These are phyloP conservation scores for Cubamyces sp. DNA, from an alignment of 768 basidiomycete species.

Conservation along the genomic window DNA sequence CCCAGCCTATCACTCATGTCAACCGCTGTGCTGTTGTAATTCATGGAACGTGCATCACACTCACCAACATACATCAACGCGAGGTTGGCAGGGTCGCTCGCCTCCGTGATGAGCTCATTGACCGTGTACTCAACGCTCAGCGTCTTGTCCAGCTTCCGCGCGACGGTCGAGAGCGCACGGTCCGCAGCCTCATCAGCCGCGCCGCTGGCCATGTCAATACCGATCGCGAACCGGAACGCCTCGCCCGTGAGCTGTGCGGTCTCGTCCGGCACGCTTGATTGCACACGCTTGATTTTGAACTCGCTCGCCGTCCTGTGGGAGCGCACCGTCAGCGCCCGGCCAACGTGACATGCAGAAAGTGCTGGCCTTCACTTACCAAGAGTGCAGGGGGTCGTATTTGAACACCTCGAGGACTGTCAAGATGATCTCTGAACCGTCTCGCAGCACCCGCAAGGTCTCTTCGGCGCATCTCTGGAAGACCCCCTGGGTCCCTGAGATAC, in stretches of 20 bases:
- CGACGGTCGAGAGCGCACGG: slow-evolving; percentile 79
- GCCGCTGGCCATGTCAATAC: slow-evolving; percentile 65
- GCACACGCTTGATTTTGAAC: slow-evolving; percentile 68
- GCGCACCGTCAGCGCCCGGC: background rate
- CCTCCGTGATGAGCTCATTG: slow-evolving; percentile 89
- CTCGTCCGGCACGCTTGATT: slow-evolving; percentile 38
- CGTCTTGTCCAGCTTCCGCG: slow-evolving; percentile 79
- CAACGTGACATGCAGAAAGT: background rate
- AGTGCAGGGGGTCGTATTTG: slow-evolving; percentile 93
- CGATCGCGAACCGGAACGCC: slow-evolving; percentile 46
- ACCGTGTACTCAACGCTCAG: slow-evolving; percentile 93
- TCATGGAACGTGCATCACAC: slow-evolving; percentile 24
- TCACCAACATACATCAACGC: slow-evolving; percentile 78
- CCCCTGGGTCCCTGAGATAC: slow-evolving; percentile 85
- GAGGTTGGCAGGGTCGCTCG: slow-evolving; percentile 76
- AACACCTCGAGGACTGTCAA: slow-evolving; percentile 97
- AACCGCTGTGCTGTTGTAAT: background rate
- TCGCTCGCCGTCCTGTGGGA: slow-evolving; percentile 74
- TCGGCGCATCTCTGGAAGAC: slow-evolving; percentile 96
- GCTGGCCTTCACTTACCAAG: slow-evolving; percentile 59
- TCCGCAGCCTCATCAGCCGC: slow-evolving; percentile 87
- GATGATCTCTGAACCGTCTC: slow-evolving; percentile 83
- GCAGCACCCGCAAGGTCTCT: slow-evolving; percentile 89
- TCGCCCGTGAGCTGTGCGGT: slow-evolving; percentile 27
- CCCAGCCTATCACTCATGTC: slow-evolving; percentile 43